Evolutionary conservation across 331 rosid species (phyloP), one percentile per base, ranked within the genome.

Genomic region (Rhamnella rubrinervis): DNA sequence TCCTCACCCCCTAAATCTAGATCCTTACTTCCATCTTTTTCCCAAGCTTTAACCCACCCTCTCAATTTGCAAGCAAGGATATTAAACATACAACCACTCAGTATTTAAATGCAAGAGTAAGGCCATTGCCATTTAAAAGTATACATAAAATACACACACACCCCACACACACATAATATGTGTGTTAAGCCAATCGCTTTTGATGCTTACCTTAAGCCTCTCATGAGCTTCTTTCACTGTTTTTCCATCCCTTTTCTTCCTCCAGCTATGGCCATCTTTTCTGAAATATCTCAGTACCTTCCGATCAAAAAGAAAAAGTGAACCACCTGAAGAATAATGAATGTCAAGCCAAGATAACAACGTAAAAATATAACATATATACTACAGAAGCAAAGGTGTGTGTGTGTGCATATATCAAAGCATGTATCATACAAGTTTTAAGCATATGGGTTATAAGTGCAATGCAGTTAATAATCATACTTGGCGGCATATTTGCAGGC

Each of bases 181-280:
- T 13, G 10, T 17, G n/a, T 16, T 44, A n/a, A 65, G 28, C 51
- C 44, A 38, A 75, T 57, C 38, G 62, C 2, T 47, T 39, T 23
- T 7, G 53, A 74, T 53, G 39, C 63, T 80, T 75, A 93, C 96
- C 98, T 93, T 93, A 37, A 90, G 96, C 71, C 87, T 86, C 78
- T 93, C 97, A 59, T 93, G 98, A 69, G 97, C 98, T 82, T 93
- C 98, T 86, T 84, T 88, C 53, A 92, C 86, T 6, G 93, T 86
- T 81, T 92, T 92, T 57, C 96, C 98, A 83, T 89, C 95, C 66
- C 85, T 92, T 81, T 93, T 93, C 96, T 90, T 93, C 82, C 96
- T 88, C 98, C 97, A 93, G 66, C 80, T 90, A 81, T 93, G 96
- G 19, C 97, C 97, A 82, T 93, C 96, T 55, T 90, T 93, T 78